phyloP scores from a whole-genome alignment of 257 asterid species.

The Nicotiana sylvestris region DNA sequence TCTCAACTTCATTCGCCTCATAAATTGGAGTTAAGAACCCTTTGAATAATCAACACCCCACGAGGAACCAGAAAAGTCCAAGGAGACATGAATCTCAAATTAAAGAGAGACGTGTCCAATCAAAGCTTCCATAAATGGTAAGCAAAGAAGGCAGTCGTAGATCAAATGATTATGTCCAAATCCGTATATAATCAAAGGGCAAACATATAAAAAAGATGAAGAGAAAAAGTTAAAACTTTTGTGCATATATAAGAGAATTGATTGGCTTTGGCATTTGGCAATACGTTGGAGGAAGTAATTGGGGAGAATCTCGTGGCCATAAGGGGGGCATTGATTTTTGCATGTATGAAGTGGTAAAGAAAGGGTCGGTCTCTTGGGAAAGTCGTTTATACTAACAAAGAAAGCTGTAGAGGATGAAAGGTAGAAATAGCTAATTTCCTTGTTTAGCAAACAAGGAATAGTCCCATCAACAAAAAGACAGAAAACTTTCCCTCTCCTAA shows the following conservation, averaged over 20 bases:
- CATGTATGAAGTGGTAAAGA: conserved; percentile 4
- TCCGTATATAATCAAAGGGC: conserved; percentile 49
- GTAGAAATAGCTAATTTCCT: conserved; percentile 31
- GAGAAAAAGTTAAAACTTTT: not conserved
- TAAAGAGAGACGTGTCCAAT: conserved; percentile 28
- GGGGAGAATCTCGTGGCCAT: conserved; percentile 35
- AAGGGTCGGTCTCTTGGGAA: conserved; percentile 6
- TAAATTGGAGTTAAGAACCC: not conserved
- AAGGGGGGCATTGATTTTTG: not conserved
- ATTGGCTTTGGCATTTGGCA: not conserved
- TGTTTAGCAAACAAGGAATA: conserved; percentile 48
- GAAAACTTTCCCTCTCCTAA: conserved; percentile 9
- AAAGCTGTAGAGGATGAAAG: conserved; percentile 30
- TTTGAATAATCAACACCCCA: not conserved
- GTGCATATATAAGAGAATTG: not conserved
- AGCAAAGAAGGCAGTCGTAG: conserved; percentile 33
- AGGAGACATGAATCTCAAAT: conserved; percentile 1
- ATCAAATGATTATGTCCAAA: conserved; percentile 59
- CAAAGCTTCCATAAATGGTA: conserved; percentile 33
- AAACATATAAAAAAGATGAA: not conserved
- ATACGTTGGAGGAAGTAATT: conserved; percentile 2
- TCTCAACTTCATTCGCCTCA: not conserved
- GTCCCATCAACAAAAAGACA: conserved; percentile 67
- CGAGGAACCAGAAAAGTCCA: conserved; percentile 7
- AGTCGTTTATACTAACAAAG: conserved; percentile 53